These are phyloP conservation scores for Neurospora terricola DNA, from an alignment of 495 filamentous ascomycete species.

Conservation along the genomic window DNA sequence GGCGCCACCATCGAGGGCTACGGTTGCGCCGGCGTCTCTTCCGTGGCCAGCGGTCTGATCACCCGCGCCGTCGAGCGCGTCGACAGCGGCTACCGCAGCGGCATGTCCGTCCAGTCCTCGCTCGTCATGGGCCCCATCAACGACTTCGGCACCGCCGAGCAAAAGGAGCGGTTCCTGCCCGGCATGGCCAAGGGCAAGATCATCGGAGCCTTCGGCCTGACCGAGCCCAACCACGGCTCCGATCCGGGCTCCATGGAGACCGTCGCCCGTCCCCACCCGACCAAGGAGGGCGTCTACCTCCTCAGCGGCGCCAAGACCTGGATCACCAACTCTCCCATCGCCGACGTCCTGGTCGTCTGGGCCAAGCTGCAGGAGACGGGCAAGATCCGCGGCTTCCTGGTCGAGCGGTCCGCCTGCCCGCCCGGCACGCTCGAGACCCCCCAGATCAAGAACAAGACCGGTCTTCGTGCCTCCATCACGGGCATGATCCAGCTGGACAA, in stretches of 20 bases:
- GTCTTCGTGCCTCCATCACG: constrained; percentile 84
- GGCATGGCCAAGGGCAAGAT: constrained; percentile 78
- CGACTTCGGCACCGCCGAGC: constrained; percentile 81
- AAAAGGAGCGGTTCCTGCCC: constrained; percentile 81
- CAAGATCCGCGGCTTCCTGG: constrained; percentile 89
- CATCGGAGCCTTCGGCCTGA: constrained; percentile 86
- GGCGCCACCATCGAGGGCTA: constrained; percentile 90
- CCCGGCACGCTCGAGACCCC: constrained; percentile 87
- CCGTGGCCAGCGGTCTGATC: constrained; percentile 85
- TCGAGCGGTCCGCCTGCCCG: constrained; percentile 73
- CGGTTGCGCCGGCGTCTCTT: constrained; percentile 87
- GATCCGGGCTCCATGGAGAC: constrained; percentile 97
- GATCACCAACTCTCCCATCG: constrained; percentile 97
- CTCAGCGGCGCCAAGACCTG: constrained; percentile 89
- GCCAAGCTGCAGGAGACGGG: constrained; percentile 83
- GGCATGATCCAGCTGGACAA: constrained; percentile 95
- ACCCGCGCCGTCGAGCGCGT: constrained; percentile 93
- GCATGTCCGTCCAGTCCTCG: constrained; percentile 93
- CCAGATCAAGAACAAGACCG: constrained; percentile 89
- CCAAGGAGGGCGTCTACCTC: constrained; percentile 73
- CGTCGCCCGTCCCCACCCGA: constrained; percentile 72
- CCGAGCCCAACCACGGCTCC: constrained; percentile 95
- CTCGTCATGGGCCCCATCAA: constrained; percentile 95
- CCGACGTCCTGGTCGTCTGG: constrained; percentile 88
- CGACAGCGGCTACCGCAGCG: constrained; percentile 89